Conservation (phyloP, 169 alveolate genomes). For the Theileria equi region DNA sequence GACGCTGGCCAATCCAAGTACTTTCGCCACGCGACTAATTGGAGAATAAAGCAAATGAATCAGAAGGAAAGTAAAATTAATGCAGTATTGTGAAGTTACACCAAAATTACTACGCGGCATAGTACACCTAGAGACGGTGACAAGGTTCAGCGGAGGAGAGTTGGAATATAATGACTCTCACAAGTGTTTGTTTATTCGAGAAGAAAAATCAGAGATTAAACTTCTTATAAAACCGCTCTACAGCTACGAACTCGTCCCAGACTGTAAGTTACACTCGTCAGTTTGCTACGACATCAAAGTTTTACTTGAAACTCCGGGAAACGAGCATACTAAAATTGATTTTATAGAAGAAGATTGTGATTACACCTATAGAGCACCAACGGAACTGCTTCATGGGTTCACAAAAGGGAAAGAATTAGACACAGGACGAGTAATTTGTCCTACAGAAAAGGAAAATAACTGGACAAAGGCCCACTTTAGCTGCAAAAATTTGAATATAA, state of each 20-base stretch:
- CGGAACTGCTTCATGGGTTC: background rate
- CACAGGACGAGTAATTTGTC: no score
- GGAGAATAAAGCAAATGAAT: no score
- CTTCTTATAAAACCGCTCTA: background rate
- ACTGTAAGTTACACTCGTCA: background rate
- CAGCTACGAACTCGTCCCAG: background rate
- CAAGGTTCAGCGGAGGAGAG: background rate
- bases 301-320: background rate
- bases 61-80: slow-evolving; percentile 6
- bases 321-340: no score
- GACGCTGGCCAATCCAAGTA: no score
- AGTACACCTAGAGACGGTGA: slow-evolving; percentile 1
- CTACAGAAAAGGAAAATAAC: no score
- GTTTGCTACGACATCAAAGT: background rate
- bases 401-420: no score
- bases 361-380: no score
- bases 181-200: background rate
- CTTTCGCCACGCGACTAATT: no score
- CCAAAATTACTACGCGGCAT: slow-evolving; percentile 48
- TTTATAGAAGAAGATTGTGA: no score
- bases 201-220: background rate
- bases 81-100: slow-evolving; percentile 54
- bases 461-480: no score
- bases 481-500: no score
- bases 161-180: background rate